Base-by-base conservation (phyloP, 2,329 filamentous ascomycete genomes). In the Trichoderma brevicompactum region DNA sequence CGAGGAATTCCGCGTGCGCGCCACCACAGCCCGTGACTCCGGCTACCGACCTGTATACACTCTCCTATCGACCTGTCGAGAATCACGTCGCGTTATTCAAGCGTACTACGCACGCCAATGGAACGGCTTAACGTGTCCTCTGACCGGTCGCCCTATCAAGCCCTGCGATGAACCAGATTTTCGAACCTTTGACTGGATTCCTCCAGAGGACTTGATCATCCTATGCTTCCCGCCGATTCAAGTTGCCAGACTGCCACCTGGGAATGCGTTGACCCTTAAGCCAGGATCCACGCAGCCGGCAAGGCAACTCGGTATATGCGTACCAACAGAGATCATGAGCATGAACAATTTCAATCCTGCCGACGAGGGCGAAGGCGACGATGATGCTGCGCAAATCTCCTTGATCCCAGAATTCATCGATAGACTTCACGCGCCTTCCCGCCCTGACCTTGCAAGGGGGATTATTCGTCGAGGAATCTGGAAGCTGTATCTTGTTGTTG, bases 161-260 rank as follows among this genome's bases (percentile, higher is more conserved):
- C 23, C 23, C 23, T 28, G 23, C 5, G 23, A 28, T 28, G 23
- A 28, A 5, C 23, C 23, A 28, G 59, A 66, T 12, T 66, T 66
- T 19, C 41, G 44, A n/a, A 66, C 48, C 15, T 66, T 62, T 66
- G 64, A 66, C 50, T 66, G 64, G 64, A 66, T 66, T 5, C 64
- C 64, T 7, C n/a, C 41, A 3, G 49, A 64, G 2, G 64, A 66
- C 13, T n/a, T 66, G n/a, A n/a, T 66, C 9, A 41, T 64, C 19
- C 34, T 66, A 7, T 54, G 41, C 44, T 66, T 66, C 28, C 64
- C 64, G 0, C 64, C 64, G 6, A 23, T 49, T 9, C 41, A 63
- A 32, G 64, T 63, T n/a, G 7, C 55, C 7, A n/a, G 43, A 12
- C 58, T 66, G 3, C 64, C 59, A n/a, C 12, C 41, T 1, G 41